Conservation (phyloP, 2,329 filamentous ascomycete species). For the Raffaelea albimanens region DNA sequence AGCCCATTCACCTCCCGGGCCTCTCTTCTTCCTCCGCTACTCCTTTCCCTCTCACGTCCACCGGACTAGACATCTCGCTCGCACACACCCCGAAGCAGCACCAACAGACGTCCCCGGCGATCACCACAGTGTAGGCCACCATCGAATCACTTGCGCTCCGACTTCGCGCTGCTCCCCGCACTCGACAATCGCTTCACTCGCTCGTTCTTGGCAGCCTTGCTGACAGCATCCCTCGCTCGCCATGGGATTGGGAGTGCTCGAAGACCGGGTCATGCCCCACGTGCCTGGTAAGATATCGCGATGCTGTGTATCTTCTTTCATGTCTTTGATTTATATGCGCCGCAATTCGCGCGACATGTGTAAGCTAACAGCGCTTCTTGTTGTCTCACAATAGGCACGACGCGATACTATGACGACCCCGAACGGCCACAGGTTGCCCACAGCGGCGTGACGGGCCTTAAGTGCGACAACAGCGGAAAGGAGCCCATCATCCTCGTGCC, state of each 20-base stretch:
- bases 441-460: slow-evolving; percentile 42
- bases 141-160: no score
- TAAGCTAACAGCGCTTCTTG: neutral
- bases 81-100: no score
- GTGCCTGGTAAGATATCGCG: slow-evolving; percentile 74
- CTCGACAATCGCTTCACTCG: neutral
- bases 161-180: no score
- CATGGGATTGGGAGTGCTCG: slow-evolving; percentile 67
- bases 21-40: neutral
- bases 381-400: slow-evolving; percentile 42
- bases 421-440: slow-evolving; percentile 33
- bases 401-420: slow-evolving; percentile 54
- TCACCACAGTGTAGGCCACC: no score
- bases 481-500: slow-evolving; percentile 69
- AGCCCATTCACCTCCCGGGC: neutral
- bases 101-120: no score
- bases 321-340: neutral
- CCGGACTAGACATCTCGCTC: no score
- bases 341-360: no score
- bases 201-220: neutral
- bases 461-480: slow-evolving; percentile 60
- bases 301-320: no score
- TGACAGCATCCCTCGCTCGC: neutral
- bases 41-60: no score
- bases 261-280: slow-evolving; percentile 54